Base-by-base conservation (phyloP, 2,329 filamentous ascomycete species). In the Pseudogymnoascus sp. region DNA sequence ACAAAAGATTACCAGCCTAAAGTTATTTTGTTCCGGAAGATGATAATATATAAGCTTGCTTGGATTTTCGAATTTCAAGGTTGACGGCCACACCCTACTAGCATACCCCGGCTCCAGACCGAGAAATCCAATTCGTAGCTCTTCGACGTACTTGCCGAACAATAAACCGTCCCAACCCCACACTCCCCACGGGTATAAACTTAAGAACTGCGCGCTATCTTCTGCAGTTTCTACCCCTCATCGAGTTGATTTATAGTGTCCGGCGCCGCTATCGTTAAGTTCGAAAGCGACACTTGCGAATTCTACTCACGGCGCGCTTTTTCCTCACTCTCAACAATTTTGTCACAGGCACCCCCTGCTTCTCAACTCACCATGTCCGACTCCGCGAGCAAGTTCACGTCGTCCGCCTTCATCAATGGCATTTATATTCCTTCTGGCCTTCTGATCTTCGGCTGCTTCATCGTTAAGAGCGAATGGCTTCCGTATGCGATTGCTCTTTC, bases 351-450 rank as follows among this genome's bases (percentile, higher is more conserved):
- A 56, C 8, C 50, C 50, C 28, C 28, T 31, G 11, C 7, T 34
- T 21, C 50, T 18, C 50, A 56, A 56, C 50, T 34, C 50, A 56
- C 28, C 28, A 56, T 56, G 50, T 56, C 50, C n/a, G 50, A 56
- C 50, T 36, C 28, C 4, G 28, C 50, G 16, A 25, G 14, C 38
- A 60, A 60, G 59, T 60, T 60, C 59, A 60, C 59, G 36, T 82
- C 87, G 67, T 81, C 82, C 69, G 81, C 86, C 71, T 91, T 89
- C 73, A 77, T 93, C 73, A 86, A 91, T 76, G 90, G 89, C 73
- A 84, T 96, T 71, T 92, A 93, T 75, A 88, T 96, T 72, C 92
- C 93, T 66, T 88, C 87, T n/a, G 85, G 82, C 65, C 83, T 96
- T 37, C 78, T 96, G 65, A 79, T 97, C 65, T 76, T 91, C 61